Evolutionary conservation across 2,329 filamentous ascomycete species (phyloP).

Genomic region (Ceratocystis diversiconidia): DNA sequence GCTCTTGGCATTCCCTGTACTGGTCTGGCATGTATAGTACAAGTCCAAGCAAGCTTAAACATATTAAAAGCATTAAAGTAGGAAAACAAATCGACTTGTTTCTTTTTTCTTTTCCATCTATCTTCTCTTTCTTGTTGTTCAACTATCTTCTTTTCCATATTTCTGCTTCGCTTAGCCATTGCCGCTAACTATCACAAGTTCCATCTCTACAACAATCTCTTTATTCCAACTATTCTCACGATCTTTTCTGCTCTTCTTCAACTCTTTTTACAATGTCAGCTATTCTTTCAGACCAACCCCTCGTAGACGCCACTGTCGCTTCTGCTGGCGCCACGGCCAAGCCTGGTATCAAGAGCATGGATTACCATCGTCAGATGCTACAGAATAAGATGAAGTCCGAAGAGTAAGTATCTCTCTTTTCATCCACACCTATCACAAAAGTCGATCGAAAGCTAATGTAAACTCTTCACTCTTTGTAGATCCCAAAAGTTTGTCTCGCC

Average conservation of each 20-base stretch:
- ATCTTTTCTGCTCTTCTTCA: not conserved
- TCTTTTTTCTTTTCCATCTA: not conserved
- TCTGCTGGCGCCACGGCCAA: constrained; percentile 26
- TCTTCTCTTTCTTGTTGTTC: not conserved
- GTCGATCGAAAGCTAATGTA: not conserved
- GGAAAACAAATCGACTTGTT: not conserved
- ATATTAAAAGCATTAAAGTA: not conserved
- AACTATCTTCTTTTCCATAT: not conserved
- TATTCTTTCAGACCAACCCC: not conserved
- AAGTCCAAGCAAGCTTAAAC: not conserved
- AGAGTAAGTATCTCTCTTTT: constrained; percentile 36
- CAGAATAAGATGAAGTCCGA: constrained; percentile 53
- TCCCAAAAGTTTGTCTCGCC: constrained; percentile 57
- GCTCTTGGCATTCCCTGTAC: too few species aligned
- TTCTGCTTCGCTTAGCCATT: not conserved
- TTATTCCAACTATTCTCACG: not conserved
- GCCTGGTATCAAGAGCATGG: constrained; percentile 49
- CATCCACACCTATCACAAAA: not conserved
- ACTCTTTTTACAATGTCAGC: not conserved
- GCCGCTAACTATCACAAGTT: not conserved
- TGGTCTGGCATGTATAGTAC: too few species aligned
- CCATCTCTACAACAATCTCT: not conserved
- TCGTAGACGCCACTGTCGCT: constrained; percentile 20
- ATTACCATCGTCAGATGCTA: constrained; percentile 63
- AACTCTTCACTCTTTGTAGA: constrained; percentile 21